These are phyloP conservation scores for Sextonia rubra DNA, from an alignment of 164 flowering plant genomes.

Conservation along the genomic window DNA sequence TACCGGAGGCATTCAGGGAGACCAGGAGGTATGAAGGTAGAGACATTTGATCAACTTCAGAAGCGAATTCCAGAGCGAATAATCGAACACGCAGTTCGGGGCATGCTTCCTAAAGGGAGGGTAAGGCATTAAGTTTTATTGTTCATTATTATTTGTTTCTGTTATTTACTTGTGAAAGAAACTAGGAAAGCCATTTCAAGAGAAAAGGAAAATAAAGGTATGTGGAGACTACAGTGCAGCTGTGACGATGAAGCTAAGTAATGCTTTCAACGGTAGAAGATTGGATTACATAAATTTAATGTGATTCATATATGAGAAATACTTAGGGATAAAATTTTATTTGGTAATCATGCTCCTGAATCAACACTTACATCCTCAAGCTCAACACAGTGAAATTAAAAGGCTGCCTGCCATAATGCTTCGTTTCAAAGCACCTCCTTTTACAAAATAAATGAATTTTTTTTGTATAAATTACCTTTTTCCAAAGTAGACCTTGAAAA, in stretches of 20 bases:
- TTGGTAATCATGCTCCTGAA: not conserved
- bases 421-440: too few species aligned
- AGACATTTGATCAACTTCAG: constrained; percentile 92
- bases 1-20: constrained; percentile 98
- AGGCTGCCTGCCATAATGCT: too few species aligned
- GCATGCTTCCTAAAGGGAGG: constrained; percentile 98
- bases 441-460: too few species aligned
- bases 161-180: not conserved
- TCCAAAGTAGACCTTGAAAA: too few species aligned
- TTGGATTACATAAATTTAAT: not conserved
- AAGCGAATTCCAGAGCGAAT: constrained; percentile 98
- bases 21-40: constrained; percentile 98
- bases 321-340: not conserved
- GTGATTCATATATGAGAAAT: not conserved
- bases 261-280: not conserved
- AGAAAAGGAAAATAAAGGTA: not conserved
- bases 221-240: too few species aligned
- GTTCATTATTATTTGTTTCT: not conserved
- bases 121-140: constrained; percentile 39
- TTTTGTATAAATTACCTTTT: too few species aligned
- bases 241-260: too few species aligned
- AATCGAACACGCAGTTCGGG: constrained; percentile 96
- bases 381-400: too few species aligned
- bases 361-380: not conserved
- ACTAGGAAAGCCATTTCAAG: not conserved